Conservation (phyloP, 2,329 filamentous ascomycete species). For the Trichoderma koningii region DNA sequence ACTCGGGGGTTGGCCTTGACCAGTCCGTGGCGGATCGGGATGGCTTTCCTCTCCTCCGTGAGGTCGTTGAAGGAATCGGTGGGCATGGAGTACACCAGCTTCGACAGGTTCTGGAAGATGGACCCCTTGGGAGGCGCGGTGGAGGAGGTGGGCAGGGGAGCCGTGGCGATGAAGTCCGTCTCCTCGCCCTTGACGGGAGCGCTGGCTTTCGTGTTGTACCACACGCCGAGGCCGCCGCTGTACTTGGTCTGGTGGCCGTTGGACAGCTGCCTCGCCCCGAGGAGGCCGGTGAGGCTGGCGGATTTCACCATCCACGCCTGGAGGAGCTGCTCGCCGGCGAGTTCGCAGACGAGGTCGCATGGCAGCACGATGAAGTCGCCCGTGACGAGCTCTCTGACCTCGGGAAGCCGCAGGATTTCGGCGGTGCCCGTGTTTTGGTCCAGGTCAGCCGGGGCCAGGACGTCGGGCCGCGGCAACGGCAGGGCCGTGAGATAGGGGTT, state of each 20-base stretch:
- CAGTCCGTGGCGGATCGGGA: conserved; percentile 75
- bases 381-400: conserved; percentile 76
- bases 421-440: conserved; percentile 87
- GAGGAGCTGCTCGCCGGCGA: conserved; percentile 78
- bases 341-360: conserved; percentile 89
- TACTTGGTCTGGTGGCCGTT: conserved; percentile 46
- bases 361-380: conserved; percentile 88
- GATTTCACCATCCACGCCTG: conserved; percentile 92
- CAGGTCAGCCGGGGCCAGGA: conserved; percentile 75
- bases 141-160: conserved; percentile 63
- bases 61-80: conserved; percentile 87
- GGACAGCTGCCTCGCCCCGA: conserved; percentile 51
- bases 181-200: conserved; percentile 84
- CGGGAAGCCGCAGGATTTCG: conserved; percentile 80
- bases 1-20: conserved; percentile 73
- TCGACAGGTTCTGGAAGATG: conserved; percentile 68
- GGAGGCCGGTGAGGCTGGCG: conserved; percentile 65
- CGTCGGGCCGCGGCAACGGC: conserved; percentile 70
- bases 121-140: conserved; percentile 54
- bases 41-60: conserved; percentile 70
- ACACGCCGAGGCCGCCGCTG: conserved; percentile 83
- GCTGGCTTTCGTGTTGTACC: conserved; percentile 81
- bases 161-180: conserved; percentile 85
- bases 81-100: conserved; percentile 81
- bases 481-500: conserved; percentile 76